A percentile compares a stretch with the other conserved stretches of the same genome.
phyloP scores from a whole-genome alignment of 164 flowering plant genomes.

The Houttuynia cordata region DNA sequence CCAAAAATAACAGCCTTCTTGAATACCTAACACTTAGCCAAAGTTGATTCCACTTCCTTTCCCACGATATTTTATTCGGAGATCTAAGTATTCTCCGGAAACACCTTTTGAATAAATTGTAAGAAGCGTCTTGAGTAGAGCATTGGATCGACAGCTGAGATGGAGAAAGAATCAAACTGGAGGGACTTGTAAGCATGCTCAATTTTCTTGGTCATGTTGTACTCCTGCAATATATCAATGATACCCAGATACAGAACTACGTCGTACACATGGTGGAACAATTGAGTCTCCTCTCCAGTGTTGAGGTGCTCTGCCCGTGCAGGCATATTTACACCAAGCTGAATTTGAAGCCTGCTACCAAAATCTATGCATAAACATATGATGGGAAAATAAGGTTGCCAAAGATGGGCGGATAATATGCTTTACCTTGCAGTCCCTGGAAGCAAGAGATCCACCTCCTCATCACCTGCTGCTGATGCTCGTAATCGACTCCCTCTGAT shows the following conservation, averaged over 20 bases:
- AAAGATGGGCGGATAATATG: neutral
- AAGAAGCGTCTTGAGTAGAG: conserved; percentile 75
- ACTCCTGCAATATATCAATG: conserved; percentile 92
- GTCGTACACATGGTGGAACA: conserved; percentile 62
- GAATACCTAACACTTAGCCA: no score
- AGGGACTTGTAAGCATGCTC: conserved; percentile 90
- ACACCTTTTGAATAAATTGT: conserved; percentile 65
- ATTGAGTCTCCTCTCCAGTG: conserved; percentile 27
- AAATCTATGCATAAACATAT: neutral
- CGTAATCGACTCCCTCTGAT: conserved; percentile 83
- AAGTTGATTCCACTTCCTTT: neutral
- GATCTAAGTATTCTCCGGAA: conserved; percentile 40
- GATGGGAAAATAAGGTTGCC: neutral
- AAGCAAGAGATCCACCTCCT: conserved; percentile 95
- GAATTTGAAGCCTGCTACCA: conserved; percentile 73
- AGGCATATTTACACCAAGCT: conserved; percentile 99
- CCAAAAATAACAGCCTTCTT: no score
- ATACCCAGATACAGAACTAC: conserved; percentile 86
- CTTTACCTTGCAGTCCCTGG: conserved; percentile 94
- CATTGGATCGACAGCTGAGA: conserved; percentile 93
- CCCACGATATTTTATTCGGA: no score
- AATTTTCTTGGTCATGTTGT: conserved; percentile 79
- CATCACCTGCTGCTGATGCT: conserved; percentile 71
- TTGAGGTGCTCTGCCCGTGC: conserved; percentile 81
- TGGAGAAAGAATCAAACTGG: conserved; percentile 85